These are phyloP conservation scores for Laguncularia racemosa DNA, from an alignment of 345 rosid species.

Conservation along the genomic window DNA sequence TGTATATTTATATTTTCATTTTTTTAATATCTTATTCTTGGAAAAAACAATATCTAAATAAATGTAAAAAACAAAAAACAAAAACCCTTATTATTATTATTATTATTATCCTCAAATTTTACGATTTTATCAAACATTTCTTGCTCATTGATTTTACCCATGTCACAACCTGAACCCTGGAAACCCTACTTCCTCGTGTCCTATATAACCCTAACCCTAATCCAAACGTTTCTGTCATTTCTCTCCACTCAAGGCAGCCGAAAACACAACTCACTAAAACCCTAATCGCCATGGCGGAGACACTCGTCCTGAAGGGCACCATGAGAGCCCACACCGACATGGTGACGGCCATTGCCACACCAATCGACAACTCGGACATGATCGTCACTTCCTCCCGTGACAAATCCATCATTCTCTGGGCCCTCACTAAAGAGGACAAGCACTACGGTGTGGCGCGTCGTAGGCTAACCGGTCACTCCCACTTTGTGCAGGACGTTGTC, in stretches of 20 bases:
- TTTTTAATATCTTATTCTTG: too few species aligned
- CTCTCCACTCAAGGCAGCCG: not conserved
- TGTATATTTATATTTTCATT: too few species aligned
- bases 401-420: constrained; percentile 88
- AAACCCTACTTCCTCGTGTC: too few species aligned
- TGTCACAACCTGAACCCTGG: too few species aligned
- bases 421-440: constrained; percentile 76
- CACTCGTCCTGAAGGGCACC: constrained; percentile 65
- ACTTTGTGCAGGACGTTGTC: constrained; percentile 87
- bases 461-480: constrained; percentile 91
- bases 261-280: too few species aligned
- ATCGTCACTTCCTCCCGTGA: constrained; percentile 91
- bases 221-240: not conserved
- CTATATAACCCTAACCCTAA: too few species aligned
- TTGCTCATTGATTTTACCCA: too few species aligned
- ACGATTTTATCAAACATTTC: too few species aligned
- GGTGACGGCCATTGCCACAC: constrained; percentile 90
- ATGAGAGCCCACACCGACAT: constrained; percentile 92
- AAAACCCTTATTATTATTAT: too few species aligned
- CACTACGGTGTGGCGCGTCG: constrained; percentile 74
- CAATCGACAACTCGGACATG: constrained; percentile 81
- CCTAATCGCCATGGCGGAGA: constrained; percentile 43
- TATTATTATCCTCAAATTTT: too few species aligned
- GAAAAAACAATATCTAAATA: too few species aligned
- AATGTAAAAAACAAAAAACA: too few species aligned